phyloP scores from a whole-genome alignment of 2,329 filamentous ascomycete genomes.

The Fusarium luffae region DNA sequence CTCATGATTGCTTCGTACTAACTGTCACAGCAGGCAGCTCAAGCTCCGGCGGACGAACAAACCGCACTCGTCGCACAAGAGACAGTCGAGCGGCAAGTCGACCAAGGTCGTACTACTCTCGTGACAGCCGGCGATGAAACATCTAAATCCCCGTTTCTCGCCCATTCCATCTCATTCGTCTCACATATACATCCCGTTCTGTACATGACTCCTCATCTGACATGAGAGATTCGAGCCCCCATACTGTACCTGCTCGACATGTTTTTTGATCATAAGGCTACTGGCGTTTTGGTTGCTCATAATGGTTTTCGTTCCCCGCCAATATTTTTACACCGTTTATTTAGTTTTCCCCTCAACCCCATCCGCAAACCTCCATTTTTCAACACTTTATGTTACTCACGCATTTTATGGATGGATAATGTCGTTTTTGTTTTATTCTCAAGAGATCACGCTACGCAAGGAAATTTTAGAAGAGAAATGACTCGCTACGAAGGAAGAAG shows the following conservation, averaged over 20 bases:
- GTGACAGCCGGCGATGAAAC: constrained; percentile 40
- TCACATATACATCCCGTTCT: constrained; percentile 31
- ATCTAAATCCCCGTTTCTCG: constrained; percentile 14
- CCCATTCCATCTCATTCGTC: constrained; percentile 6
- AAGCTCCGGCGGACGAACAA: constrained; percentile 59
- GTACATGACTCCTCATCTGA: constrained; percentile 43
- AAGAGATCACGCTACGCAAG: constrained; percentile 41
- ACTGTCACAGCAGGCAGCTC: constrained; percentile 55
- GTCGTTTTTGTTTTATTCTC: constrained; percentile 17
- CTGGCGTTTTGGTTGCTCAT: constrained; percentile 44
- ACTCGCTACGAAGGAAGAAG: constrained; percentile 34
- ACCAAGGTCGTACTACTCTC: constrained; percentile 49
- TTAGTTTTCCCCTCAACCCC: not conserved
- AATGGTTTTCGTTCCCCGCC: constrained; percentile 27
- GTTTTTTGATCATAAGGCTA: constrained; percentile 35
- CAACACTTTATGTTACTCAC: constrained; percentile 25
- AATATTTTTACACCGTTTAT: constrained; percentile 2
- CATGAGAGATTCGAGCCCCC: constrained; percentile 32
- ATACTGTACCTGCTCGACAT: constrained; percentile 37
- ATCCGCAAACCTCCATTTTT: constrained; percentile 7
- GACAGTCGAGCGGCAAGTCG: constrained; percentile 42
- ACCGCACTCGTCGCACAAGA: constrained; percentile 49
- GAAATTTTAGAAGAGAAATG: constrained; percentile 34
- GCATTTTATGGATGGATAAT: constrained; percentile 28
- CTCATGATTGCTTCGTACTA: constrained; percentile 24